Percentiles rank a stretch among this genome's conserved stretches.
phyloP scores from a whole-genome alignment of 331 rosid species.

The Telfairia occidentalis region DNA sequence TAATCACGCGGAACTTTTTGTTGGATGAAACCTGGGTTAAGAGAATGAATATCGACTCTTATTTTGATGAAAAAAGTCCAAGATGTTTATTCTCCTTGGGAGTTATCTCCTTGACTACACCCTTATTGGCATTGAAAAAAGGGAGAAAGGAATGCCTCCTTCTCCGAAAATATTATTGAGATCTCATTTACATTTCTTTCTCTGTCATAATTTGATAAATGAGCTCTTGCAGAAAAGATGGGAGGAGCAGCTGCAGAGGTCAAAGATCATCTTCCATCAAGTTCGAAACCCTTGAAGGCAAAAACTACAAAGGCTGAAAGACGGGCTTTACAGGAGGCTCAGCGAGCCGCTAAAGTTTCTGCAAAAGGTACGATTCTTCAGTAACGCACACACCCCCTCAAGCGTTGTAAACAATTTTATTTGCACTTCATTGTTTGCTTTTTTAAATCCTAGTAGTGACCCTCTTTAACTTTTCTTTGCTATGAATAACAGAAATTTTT shows the following conservation, averaged over 20 bases:
- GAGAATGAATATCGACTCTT: not conserved
- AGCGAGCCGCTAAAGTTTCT: conserved; percentile 84
- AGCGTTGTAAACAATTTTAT: not conserved
- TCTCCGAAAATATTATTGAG: not conserved
- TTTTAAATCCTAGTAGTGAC: not conserved
- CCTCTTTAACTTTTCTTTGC: not conserved
- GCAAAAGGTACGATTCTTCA: conserved; percentile 46
- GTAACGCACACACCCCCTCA: not conserved
- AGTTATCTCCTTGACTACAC: not conserved
- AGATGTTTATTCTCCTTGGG: not conserved
- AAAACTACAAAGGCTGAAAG: conserved; percentile 87
- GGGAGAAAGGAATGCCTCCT: not conserved
- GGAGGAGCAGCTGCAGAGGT: conserved; percentile 44
- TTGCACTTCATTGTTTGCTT: not conserved
- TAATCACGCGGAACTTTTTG: not conserved
- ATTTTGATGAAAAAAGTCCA: not conserved
- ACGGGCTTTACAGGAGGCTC: conserved; percentile 93
- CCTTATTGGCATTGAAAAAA: not conserved
- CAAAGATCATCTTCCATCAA: conserved; percentile 31
- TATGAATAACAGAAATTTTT: not conserved
- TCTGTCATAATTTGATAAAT: not conserved
- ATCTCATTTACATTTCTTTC: not conserved
- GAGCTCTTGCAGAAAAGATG: conserved; percentile 32
- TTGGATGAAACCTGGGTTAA: not conserved
- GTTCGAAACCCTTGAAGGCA: conserved; percentile 40